Percentiles rank a stretch among this genome's conserved stretches.
These are phyloP conservation scores for Cladophialophora exuberans DNA, from an alignment of 2,329 filamentous ascomycete genomes.

Conservation along the genomic window DNA sequence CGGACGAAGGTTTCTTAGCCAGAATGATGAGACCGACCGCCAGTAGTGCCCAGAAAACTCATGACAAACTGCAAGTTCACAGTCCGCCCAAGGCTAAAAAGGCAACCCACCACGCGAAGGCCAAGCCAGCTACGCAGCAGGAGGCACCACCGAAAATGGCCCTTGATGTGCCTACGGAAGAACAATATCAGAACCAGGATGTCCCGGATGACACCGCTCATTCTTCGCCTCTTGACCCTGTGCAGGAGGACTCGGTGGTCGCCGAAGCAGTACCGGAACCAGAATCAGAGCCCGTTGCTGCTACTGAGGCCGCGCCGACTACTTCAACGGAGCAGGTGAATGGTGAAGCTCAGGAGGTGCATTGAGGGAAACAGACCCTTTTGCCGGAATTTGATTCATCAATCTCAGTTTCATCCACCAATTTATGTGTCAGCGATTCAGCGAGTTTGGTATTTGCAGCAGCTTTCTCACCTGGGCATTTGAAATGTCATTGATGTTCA, in stretches of 20 bases:
- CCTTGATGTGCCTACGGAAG: conserved; percentile 5
- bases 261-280: not conserved
- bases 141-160: conserved; percentile 20
- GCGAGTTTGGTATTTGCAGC: conserved; percentile 18
- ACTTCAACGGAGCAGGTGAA: conserved; percentile 8
- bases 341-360: conserved; percentile 3
- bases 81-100: conserved; percentile 40
- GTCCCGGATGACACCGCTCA: conserved; percentile 9
- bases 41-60: conserved; percentile 53
- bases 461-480: conserved; percentile 12
- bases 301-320: conserved; percentile 5
- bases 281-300: not conserved
- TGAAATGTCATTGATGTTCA: conserved; percentile 20
- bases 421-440: conserved; percentile 22
- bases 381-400: conserved; percentile 8
- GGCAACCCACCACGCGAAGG: conserved; percentile 8
- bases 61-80: conserved; percentile 50
- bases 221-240: conserved; percentile 11
- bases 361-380: conserved; percentile 2
- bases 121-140: conserved; percentile 14
- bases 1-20: conserved; percentile 53
- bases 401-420: conserved; percentile 11
- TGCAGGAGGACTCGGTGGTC: conserved; percentile 18
- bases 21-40: conserved; percentile 57
- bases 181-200: conserved; percentile 3